Percentiles rank a stretch among this genome's conserved stretches.
Conservation (phyloP, 441 rosid species). For the Bocquillonia castaneifolia region DNA sequence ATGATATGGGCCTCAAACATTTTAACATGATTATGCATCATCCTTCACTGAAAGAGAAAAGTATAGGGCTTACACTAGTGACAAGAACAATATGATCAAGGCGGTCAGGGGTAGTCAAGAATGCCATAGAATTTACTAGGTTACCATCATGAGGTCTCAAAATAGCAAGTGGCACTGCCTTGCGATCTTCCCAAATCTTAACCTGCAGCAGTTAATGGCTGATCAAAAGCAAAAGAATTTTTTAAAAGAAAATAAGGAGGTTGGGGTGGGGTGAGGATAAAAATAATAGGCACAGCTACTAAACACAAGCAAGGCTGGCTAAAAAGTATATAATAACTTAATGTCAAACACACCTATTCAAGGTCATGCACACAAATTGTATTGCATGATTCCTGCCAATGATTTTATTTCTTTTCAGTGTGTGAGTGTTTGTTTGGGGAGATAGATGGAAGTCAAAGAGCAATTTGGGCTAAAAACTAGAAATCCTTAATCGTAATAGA, state of each 20-base stretch:
- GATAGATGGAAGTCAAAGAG: neutral
- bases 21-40: slow-evolving; percentile 9
- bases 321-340: neutral
- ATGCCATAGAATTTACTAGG: slow-evolving; percentile 71
- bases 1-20: neutral
- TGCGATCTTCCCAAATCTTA: slow-evolving; percentile 89
- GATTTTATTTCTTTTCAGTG: neutral
- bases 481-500: neutral
- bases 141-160: slow-evolving; percentile 82
- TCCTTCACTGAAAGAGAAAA: slow-evolving; percentile 7
- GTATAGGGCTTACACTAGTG: slow-evolving; percentile 56
- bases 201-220: slow-evolving; percentile 52
- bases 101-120: slow-evolving; percentile 65
- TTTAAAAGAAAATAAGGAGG: neutral
- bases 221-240: slow-evolving; percentile 11
- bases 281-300: too few species aligned
- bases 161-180: slow-evolving; percentile 55
- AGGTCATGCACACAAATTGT: neutral
- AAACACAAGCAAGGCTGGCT: too few species aligned
- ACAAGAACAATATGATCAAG: slow-evolving; percentile 84
- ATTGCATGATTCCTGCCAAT: neutral
- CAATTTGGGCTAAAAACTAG: neutral
- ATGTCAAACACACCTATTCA: neutral
- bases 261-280: neutral
- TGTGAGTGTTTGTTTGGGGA: neutral